A percentile compares a stretch with the other conserved stretches of the same genome.
phyloP scores from a whole-genome alignment of 495 filamentous ascomycete species.

The Cairneyella variabilis region DNA sequence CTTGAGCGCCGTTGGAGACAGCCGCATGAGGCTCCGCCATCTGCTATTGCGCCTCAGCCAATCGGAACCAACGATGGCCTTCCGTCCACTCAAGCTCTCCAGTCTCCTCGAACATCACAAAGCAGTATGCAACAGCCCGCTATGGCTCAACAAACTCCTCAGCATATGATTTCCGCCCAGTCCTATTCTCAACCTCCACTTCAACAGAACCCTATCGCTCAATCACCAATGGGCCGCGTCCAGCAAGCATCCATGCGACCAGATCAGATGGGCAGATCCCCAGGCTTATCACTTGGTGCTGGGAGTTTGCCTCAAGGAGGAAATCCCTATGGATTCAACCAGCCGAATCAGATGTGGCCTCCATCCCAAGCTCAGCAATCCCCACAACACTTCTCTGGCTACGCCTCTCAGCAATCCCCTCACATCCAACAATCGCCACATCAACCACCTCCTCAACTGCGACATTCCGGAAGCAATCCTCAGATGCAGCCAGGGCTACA shows the following conservation, averaged over 20 bases:
- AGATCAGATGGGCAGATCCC: constrained; percentile 26
- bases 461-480: constrained; percentile 53
- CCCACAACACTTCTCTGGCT: constrained; percentile 23
- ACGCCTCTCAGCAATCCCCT: constrained; percentile 23
- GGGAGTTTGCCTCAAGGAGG: constrained; percentile 17
- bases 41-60: constrained; percentile 35
- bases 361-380: constrained; percentile 26
- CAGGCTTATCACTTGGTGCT: constrained; percentile 17
- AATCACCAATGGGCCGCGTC: constrained; percentile 24
- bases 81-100: constrained; percentile 32
- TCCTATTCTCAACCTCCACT: constrained; percentile 26
- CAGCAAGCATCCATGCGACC: constrained; percentile 24
- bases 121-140: constrained; percentile 24
- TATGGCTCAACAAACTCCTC: constrained; percentile 24
- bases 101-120: constrained; percentile 24
- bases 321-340: constrained; percentile 22
- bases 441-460: constrained; percentile 57
- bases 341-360: constrained; percentile 28
- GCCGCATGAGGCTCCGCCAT: constrained; percentile 64
- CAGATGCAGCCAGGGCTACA: constrained; percentile 58
- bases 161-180: constrained; percentile 24
- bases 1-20: constrained; percentile 73
- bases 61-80: constrained; percentile 39
- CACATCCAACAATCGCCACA: constrained; percentile 46
- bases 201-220: constrained; percentile 26